Base-by-base conservation (phyloP, 805 yeast species). In the Myxozyma sirexii region DNA sequence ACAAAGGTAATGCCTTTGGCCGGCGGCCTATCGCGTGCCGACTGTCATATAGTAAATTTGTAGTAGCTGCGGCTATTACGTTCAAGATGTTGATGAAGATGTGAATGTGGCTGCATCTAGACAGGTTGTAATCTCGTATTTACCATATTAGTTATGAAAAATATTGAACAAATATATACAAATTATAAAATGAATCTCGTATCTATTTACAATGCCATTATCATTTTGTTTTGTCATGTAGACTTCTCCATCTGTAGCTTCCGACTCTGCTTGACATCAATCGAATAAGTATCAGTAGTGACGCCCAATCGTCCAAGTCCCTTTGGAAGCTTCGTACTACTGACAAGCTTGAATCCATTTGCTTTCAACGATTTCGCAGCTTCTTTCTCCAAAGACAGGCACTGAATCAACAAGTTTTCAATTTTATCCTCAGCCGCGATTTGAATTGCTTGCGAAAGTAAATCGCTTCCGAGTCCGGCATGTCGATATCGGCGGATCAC, bases 401-500 rank as follows among this genome's bases (percentile, higher is more conserved):
- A 52, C 38, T 62, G 63, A 13, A 59, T 54, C 24, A 59, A 48
- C 7, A 62, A 38, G 24, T 38, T 42, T 12, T 42, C 44, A 27
- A 54, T 43, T 4, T 29, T 24, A 48, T 55, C 65, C 42, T 56
- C 46, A 8, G 43, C 44, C 21, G 56, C 64, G 17, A 43, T 60
- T 15, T 55, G 31, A 17, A 64, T 13, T 5, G 39, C 65, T n/a
- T 48, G 24, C 21, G 46, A 26, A 15, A 66, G 39, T 17, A 66
- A 48, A 38, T 66, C 69, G 21, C 42, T 26, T 23, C 69, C 69
- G 29, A 66, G 56, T n/a, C 69, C 69, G 41, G 55, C 68, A 12
- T 57, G 49, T 15, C 69, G 49, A 49, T 66, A 66, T 15, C 63
- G 55, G 31, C 54, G 47, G 15, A 62, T 17, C 8, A 66, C 69